Conservation (phyloP, 2,329 filamentous ascomycete species). For the Boeremia lycopersici region DNA sequence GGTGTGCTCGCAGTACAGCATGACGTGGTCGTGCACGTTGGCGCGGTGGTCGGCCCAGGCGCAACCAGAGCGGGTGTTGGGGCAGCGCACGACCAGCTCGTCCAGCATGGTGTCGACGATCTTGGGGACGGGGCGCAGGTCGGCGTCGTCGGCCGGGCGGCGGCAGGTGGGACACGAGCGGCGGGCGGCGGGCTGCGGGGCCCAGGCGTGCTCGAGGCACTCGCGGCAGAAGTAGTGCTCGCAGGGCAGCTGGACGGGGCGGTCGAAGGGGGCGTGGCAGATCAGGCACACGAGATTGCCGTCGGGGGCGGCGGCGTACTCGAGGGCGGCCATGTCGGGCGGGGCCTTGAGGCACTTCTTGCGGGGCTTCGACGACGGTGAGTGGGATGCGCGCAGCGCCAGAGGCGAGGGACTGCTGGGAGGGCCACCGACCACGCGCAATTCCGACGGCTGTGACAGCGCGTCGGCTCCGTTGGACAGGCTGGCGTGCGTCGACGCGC, state of each 20-base stretch:
- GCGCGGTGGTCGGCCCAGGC: slow-evolving; percentile 59
- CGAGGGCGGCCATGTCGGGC: slow-evolving; percentile 63
- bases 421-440: slow-evolving; percentile 47
- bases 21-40: slow-evolving; percentile 64
- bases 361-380: slow-evolving; percentile 45
- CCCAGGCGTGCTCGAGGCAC: slow-evolving; percentile 57
- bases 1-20: slow-evolving; percentile 64
- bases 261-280: slow-evolving; percentile 66
- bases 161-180: slow-evolving; percentile 64
- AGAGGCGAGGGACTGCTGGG: slow-evolving; percentile 47
- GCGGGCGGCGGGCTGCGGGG: slow-evolving; percentile 34
- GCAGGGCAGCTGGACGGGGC: slow-evolving; percentile 63
- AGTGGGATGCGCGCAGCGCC: slow-evolving; percentile 47
- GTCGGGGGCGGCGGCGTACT: slow-evolving; percentile 63
- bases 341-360: slow-evolving; percentile 40
- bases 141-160: slow-evolving; percentile 47
- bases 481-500: slow-evolving; percentile 40
- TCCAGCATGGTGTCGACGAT: slow-evolving; percentile 66
- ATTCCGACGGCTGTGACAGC: slow-evolving; percentile 26
- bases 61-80: slow-evolving; percentile 62
- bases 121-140: slow-evolving; percentile 54
- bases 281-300: slow-evolving; percentile 68
- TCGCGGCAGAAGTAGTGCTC: slow-evolving; percentile 68
- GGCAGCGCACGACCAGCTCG: slow-evolving; percentile 65
- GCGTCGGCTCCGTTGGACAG: slow-evolving; percentile 25